Evolutionary conservation across 1,139 yeast genomes (phyloP).

Genomic region (Lodderomyces margitis): DNA sequence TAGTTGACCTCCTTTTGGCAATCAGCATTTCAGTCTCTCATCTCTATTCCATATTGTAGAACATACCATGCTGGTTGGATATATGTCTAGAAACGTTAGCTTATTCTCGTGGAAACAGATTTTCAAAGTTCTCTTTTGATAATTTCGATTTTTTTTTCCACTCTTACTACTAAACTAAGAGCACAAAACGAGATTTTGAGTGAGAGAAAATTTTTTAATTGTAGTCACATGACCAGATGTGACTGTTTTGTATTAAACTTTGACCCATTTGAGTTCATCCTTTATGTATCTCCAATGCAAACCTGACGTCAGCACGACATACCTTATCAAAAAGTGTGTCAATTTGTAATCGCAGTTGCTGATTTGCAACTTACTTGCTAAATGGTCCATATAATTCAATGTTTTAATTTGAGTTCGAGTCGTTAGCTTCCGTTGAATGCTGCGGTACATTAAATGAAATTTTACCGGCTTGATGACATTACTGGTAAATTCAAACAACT

Average conservation of each 20-base stretch:
- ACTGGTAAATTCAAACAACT: background rate
- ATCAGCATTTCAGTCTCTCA: no score
- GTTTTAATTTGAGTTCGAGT: background rate
- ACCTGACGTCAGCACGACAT: constrained; percentile 1
- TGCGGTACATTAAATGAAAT: constrained; percentile 4
- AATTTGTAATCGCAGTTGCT: background rate
- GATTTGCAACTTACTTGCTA: background rate
- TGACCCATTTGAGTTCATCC: constrained; percentile 2
- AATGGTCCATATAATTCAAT: constrained; percentile 1
- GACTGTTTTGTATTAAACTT: background rate
- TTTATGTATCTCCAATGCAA: constrained; percentile 3
- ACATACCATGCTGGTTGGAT: constrained; percentile 3
- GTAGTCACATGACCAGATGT: constrained; percentile 3
- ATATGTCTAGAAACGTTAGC: background rate
- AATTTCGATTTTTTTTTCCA: constrained; percentile 1
- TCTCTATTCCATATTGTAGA: background rate
- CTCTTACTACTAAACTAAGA: background rate
- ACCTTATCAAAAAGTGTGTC: constrained; percentile 3
- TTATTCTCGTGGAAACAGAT: background rate
- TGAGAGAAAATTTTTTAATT: background rate
- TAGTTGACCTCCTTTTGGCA: no score
- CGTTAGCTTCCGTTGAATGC: background rate
- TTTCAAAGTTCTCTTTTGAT: background rate
- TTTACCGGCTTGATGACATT: background rate
- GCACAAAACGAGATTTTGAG: background rate